phyloP scores from a whole-genome alignment of 257 asterid genomes.

The Anisodus acutangulus region DNA sequence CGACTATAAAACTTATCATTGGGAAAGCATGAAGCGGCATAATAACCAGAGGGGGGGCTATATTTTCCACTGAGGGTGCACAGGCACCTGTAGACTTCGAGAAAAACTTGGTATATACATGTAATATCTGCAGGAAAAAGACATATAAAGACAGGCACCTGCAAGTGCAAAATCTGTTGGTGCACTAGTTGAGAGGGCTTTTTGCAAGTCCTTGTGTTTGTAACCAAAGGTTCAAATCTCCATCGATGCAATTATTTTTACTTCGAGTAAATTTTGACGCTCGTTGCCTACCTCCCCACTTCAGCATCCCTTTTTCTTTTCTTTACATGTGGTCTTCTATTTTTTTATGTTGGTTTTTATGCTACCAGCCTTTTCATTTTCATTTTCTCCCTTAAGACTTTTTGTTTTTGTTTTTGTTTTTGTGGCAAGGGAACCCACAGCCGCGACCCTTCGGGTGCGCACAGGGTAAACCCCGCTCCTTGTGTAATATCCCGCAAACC shows the following conservation, averaged over 20 bases:
- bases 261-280: not conserved
- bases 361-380: slow-evolving; percentile 9
- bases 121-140: not conserved
- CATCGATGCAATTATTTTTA: not conserved
- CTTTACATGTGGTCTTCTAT: not conserved
- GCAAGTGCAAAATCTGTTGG: not conserved
- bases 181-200: not conserved
- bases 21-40: not conserved
- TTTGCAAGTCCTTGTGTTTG: not conserved
- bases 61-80: not conserved
- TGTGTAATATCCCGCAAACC: no score
- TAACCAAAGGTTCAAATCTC: not conserved
- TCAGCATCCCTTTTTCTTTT: not conserved
- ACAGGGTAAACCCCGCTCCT: no score
- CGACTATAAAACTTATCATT: not conserved
- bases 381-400: not conserved
- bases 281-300: not conserved
- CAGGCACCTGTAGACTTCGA: not conserved
- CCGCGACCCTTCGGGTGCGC: no score
- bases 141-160: not conserved
- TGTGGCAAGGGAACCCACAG: no score
- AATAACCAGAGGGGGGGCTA: not conserved
- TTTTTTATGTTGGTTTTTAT: not conserved
- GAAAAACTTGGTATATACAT: not conserved
- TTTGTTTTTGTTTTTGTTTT: no score